Base-by-base conservation (phyloP, 1,284 basidiomycete genomes). In the Cryptococcus amylolentus region DNA sequence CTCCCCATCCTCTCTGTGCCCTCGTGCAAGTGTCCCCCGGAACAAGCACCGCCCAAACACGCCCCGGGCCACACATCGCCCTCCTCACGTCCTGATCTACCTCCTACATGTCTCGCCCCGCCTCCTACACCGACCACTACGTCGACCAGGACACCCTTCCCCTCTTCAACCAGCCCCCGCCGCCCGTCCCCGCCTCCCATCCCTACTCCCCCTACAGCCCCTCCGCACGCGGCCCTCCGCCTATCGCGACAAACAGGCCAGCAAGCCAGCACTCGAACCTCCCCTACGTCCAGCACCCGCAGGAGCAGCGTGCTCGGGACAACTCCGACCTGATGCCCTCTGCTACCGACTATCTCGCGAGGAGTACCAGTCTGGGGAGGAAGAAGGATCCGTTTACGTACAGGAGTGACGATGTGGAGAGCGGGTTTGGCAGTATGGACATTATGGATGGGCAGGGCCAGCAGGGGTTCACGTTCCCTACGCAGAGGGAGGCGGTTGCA, bases 331-430 rank as follows among this genome's bases (percentile, higher is more conserved):
- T 67, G 28, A 60, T 65, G 60, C 65, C 63, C 4, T 61, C 65
- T 7, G 62, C 64, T 8, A 39, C 62, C 5, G 67, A 70, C 13
- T 69, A 68, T 9, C 60, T 76, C 5, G 74, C 69, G 0, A 60
- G 76, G 20, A 73, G 71, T 45, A 71, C 76, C 3, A 72, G 70
- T 2, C 62, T 77, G 8, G 57, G 58, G 41, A 68, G 76, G 54
- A 70, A 66, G 55, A 72, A 73, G 54, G 75, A 77, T 50, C 75
- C 76, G 7, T 76, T 74, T 55, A 65, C 70, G 10, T 74, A 75
- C 53, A 66, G 72, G 3, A 68, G 71, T 7, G 75, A 75, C 59
- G 75, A 78, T 52, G 75, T 78, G 28, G 75, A 77, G 58, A 70
- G 69, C 47, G 75, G 75, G 3, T 60, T 77, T 52, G 73, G 73